phyloP scores from a whole-genome alignment of 1,139 yeast genomes.

The Candida anutae region DNA sequence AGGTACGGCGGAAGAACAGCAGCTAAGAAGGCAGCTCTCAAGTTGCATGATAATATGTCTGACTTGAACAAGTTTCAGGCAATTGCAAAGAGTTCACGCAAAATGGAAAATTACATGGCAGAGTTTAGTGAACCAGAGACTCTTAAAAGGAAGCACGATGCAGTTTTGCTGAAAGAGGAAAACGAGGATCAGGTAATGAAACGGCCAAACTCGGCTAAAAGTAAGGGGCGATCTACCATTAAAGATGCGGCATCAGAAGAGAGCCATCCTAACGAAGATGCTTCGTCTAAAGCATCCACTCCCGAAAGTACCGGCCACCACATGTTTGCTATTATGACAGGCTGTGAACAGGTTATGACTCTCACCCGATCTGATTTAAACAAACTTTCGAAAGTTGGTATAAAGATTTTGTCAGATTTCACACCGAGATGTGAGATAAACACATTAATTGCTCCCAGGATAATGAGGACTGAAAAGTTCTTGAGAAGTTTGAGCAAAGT shows the following conservation, averaged over 20 bases:
- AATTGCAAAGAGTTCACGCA: slow-evolving; percentile 29
- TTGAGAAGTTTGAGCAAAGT: slow-evolving; percentile 37
- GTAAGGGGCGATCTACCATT: slow-evolving; percentile 2
- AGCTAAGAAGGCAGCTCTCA: slow-evolving; percentile 56
- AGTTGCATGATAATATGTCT: slow-evolving; percentile 61
- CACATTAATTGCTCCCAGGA: slow-evolving; percentile 67
- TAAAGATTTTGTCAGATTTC: slow-evolving; percentile 33
- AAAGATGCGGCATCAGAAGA: slow-evolving; percentile 1
- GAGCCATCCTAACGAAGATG: slow-evolving; percentile 1
- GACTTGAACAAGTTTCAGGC: slow-evolving; percentile 57
- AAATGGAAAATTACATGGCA: slow-evolving; percentile 33
- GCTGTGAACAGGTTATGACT: slow-evolving; percentile 46
- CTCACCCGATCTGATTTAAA: slow-evolving; percentile 25
- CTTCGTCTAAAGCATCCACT: slow-evolving; percentile 4
- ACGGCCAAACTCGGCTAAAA: slow-evolving; percentile 3
- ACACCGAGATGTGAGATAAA: slow-evolving; percentile 20
- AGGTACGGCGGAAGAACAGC: slow-evolving; percentile 40
- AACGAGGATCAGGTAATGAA: neutral
- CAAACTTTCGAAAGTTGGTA: slow-evolving; percentile 24
- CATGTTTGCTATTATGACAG: slow-evolving; percentile 63
- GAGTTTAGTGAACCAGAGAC: slow-evolving; percentile 14
- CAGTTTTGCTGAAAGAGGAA: neutral
- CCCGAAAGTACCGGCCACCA: slow-evolving; percentile 14
- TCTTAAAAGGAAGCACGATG: neutral
- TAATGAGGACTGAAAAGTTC: slow-evolving; percentile 81